Evolutionary conservation across 495 filamentous ascomycete species (phyloP).

Genomic region (Trichoderma reesei): DNA sequence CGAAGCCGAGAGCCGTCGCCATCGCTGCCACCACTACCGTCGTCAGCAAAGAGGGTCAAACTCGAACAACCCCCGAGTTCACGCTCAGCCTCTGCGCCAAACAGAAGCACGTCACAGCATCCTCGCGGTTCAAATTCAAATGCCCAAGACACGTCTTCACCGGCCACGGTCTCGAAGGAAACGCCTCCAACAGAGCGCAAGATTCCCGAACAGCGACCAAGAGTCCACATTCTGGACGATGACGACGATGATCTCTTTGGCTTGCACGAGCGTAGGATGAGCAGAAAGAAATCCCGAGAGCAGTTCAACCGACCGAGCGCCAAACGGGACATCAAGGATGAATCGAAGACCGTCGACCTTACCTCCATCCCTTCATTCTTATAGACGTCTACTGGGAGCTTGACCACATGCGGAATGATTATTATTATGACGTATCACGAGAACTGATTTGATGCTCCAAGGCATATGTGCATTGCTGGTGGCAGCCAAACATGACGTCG

Average conservation of each 20-base stretch:
- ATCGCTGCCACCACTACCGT: background rate
- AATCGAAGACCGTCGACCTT: background rate
- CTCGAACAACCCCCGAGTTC: background rate
- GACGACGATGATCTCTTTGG: slow-evolving; percentile 11
- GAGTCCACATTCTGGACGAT: background rate
- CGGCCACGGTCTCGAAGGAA: too few relatives aligned
- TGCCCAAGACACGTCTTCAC: background rate
- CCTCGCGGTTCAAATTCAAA: background rate
- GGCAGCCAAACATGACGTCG: background rate
- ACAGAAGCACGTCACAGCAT: background rate
- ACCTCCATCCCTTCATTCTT: slow-evolving; percentile 1
- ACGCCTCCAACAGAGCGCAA: background rate
- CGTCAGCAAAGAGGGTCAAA: background rate
- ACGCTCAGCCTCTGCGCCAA: background rate
- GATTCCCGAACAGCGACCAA: background rate
- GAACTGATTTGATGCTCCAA: background rate
- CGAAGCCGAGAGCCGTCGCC: background rate
- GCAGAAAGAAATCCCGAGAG: background rate
- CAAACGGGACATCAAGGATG: background rate
- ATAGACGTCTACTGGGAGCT: background rate
- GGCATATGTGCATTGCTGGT: background rate
- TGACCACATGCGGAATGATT: too few relatives aligned
- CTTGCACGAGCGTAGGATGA: slow-evolving; percentile 1
- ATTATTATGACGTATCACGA: too few relatives aligned
- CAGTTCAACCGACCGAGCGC: background rate